Evolutionary conservation across 805 yeast species (phyloP), one percentile per base, ranked within the genome.

Genomic region (Clavispora asparagi): DNA sequence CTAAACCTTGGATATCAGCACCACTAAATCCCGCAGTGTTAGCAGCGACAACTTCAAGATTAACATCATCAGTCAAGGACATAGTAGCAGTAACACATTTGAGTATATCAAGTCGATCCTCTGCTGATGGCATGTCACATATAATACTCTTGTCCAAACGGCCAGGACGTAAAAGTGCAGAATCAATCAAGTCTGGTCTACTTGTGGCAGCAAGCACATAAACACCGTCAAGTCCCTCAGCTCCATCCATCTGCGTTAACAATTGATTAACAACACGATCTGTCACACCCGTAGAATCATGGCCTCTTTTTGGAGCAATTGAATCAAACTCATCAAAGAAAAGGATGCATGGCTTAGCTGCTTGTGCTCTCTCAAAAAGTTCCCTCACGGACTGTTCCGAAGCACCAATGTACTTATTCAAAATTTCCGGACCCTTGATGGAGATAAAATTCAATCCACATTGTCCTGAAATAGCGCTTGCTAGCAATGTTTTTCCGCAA

Each of bases 181-280:
- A 85, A 63, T 94, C 99, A 53, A 94, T 91, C 55, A 94, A 74
- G 59, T 94, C 99, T 0, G 99, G 99, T 57, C 99, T 76, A 56
- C 94, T 83, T 0, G 98, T 94, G 1, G 98, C 99, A 0, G 98
- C 98, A 25, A 94, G 72, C 0, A 94, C 96, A 61, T 94, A 92
- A 2, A 94, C 98, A 3, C 98, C 97, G 57, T 91, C 97, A 27
- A 91, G 71, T 0, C 98, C 97, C 64, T 94, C 98, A 0, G 98
- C 98, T 69, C 99, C 99, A 65, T 94, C 99, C 96, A 94, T 91
- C 62, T 94, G 97, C 0, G 99, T 94, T 57, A 94, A 77, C 81
- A 94, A 79, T 62, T 94, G 99, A 66, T 94, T 94, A 25, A 94
- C 99, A 36, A 94, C 97, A 56, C 99, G 77, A 63, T 94, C 99